Base-by-base conservation (phyloP, 352 stramenopile genomes). In the Globisporangium polare region DNA sequence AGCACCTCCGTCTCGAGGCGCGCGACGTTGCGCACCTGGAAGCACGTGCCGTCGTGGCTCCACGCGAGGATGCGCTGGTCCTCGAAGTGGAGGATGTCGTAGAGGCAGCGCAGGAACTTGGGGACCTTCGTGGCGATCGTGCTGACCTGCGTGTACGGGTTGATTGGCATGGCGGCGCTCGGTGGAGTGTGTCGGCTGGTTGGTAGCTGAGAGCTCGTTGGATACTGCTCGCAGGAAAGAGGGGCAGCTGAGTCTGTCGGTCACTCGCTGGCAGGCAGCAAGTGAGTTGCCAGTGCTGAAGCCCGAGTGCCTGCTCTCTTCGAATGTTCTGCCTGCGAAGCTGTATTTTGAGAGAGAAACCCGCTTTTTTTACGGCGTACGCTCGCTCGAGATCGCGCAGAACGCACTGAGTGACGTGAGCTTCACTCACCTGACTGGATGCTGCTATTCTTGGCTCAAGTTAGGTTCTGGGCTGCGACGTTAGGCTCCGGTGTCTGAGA, bases 31-130 rank as follows among this genome's bases (percentile, higher is more conserved):
- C 80, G 76, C 63, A 92, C 82, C 67, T 90, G 77, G 62, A 94
- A 93, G 62, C 77, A 77, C 13, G 74, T 69, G 42, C 82, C 77
- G 60, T 89, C 83, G 54, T 71, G 71, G 29, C 80, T 78, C 86
- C 86, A 95, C 24, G 74, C 63, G 51, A 95, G 71, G 63, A 95
- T 85, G 9, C 54, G 56, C 35, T 72, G 72, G 65, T 94, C 84
- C 62, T 95, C 86, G 13, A 65, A 66, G 41, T 89, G 71, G 42
- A 94, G 73, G 35, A 94, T 92, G 33, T 88, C 69, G 69, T 90
- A 92, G n/a, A 94, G 77, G 26, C 71, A 82, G 22, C 77, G 72
- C 8, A 94, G 67, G 65, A 94, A 94, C 67, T 92, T 90, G 53
- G 85, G 85, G 26, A 91, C 82, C 43, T 62, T 55, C 5, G 37